These are phyloP conservation scores for Trichoderma oligosporum DNA, from an alignment of 2,329 filamentous ascomycete species.

Conservation along the genomic window DNA sequence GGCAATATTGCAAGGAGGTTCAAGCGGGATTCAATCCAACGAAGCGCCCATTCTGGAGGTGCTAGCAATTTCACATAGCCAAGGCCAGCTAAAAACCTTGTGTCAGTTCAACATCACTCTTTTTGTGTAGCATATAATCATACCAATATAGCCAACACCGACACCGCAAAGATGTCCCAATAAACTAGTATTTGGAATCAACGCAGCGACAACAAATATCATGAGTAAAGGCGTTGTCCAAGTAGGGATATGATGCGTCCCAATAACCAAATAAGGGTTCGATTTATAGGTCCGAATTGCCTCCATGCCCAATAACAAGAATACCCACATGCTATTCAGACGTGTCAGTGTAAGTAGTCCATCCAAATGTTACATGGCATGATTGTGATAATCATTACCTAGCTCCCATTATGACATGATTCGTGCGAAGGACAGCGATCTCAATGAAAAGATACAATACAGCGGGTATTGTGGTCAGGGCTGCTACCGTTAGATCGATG, in stretches of 20 bases:
- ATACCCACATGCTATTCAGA: conserved; percentile 75
- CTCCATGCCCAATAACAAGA: conserved; percentile 79
- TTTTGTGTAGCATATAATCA: conserved; percentile 32
- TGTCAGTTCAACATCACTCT: not conserved
- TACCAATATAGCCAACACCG: conserved; percentile 81
- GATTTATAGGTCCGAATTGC: conserved; percentile 78
- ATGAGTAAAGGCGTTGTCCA: conserved; percentile 85
- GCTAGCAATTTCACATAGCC: conserved; percentile 87
- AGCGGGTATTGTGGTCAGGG: conserved; percentile 76
- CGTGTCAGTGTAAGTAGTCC: not conserved
- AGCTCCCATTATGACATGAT: conserved; percentile 74
- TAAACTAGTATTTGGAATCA: conserved; percentile 78
- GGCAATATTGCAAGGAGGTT: conserved; percentile 80
- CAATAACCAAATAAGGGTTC: conserved; percentile 71
- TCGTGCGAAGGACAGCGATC: conserved; percentile 63
- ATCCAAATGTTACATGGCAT: not conserved
- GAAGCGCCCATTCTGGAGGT: conserved; percentile 80
- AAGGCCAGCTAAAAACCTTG: conserved; percentile 59
- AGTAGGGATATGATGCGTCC: conserved; percentile 70
- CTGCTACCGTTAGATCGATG: conserved; percentile 39
- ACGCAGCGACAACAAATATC: conserved; percentile 67
- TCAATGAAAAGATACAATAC: conserved; percentile 77
- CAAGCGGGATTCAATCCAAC: conserved; percentile 84
- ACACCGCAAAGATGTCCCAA: conserved; percentile 83
- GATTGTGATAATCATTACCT: conserved; percentile 54